Conservation (phyloP, 1,284 basidiomycete species). For the Leccinum griseonigrum region DNA sequence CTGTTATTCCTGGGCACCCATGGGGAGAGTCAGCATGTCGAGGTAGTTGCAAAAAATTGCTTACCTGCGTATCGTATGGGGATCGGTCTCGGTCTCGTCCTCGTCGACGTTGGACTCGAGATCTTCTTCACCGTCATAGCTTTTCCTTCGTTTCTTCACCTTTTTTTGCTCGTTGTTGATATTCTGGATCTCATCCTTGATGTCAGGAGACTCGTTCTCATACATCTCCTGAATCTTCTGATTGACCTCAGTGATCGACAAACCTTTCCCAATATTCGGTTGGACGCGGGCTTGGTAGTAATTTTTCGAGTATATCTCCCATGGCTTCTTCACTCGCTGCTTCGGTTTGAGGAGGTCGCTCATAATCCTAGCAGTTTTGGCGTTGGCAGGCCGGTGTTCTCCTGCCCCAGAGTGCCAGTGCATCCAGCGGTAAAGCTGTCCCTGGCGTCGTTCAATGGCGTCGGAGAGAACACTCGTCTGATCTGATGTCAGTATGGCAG, state of each 20-base stretch:
- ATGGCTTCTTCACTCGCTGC: neutral
- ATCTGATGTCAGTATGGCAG: neutral
- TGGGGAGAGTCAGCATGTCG: neutral
- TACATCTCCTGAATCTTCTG: neutral
- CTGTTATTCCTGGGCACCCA: neutral
- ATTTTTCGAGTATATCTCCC: neutral
- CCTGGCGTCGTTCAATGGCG: neutral
- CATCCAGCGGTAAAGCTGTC: neutral
- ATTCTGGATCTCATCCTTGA: neutral
- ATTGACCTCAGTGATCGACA: neutral
- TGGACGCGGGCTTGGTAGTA: neutral
- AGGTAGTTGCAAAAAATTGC: neutral
- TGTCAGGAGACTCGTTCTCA: neutral
- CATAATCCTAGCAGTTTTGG: neutral
- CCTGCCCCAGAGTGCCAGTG: neutral
- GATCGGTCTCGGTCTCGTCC: neutral
- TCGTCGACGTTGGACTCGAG: neutral
- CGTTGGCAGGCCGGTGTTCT: neutral
- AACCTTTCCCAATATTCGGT: neutral
- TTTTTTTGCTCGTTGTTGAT: neutral
- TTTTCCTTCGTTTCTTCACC: neutral
- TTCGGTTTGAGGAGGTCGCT: neutral
- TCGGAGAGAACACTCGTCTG: neutral
- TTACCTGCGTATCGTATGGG: neutral
- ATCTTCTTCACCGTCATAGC: neutral